Base-by-base conservation (phyloP, 2,329 filamentous ascomycete species). In the Onygena corvina region DNA sequence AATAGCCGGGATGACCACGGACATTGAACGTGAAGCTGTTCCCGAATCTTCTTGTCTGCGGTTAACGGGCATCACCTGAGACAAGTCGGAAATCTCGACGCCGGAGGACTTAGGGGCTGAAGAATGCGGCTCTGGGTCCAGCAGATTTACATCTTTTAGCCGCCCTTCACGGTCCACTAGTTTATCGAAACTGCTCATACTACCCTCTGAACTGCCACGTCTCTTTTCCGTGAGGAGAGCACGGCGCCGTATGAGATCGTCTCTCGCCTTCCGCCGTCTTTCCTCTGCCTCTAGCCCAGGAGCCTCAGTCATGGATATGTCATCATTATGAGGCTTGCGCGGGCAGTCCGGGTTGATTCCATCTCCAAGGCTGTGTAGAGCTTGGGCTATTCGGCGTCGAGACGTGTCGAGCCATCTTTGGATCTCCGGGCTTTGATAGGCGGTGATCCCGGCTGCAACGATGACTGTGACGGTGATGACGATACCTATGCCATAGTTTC, bases 391-490 rank as follows among this genome's bases (percentile, higher is more conserved):
- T 62, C 77, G 80, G 50, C 76, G 76, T 40, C 79, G 75, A 49
- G 76, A 77, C 50, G 75, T 71, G 50, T 78, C 71, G 48, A 82
- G 65, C 79, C 79, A 82, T 71, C 73, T 69, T 61, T 76, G 71
- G 51, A 82, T 71, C 59, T 81, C 74, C 0, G 79, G 79, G 34
- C 75, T 80, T 61, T 82, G 76, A 62, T 81, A 80, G 40, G 80
- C 73, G 47, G 79, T 79, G 46, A 81, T 72, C 9, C 77, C 75
- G 14, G 79, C 77, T 52, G 79, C 79, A 47, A 81, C 73, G 50
- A 81, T 67, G 34, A 81, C 71, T 36, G 75, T 75, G 54, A 79
- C 72, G 44, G 76, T 76, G 56, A 82, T 74, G 54, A 83, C 76
- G 55, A 81, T 71, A 59, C 78, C 79, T 81, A 54, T 50, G n/a